Conservation (phyloP, 306 rosid species). For the Lablab purpureus region DNA sequence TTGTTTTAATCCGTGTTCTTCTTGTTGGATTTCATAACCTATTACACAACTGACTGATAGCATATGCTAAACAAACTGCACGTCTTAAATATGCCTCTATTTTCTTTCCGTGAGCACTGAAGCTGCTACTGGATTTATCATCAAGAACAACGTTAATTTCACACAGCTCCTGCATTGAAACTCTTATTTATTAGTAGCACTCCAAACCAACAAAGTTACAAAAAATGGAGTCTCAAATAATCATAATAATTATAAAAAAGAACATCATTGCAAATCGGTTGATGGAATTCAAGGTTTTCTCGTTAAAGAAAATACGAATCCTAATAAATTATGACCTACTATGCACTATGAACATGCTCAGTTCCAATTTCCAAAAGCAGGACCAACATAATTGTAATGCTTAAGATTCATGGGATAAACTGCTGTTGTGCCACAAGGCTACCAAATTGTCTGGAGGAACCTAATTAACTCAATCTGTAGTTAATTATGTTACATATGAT, state of each 20-base stretch:
- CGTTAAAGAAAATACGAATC: neutral
- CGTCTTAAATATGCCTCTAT: neutral
- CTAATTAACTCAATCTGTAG: neutral
- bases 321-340: neutral
- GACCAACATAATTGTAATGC: neutral
- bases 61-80: constrained; percentile 26
- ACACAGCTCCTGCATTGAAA: constrained; percentile 55
- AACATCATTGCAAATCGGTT: neutral
- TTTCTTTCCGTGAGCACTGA: constrained; percentile 22
- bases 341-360: constrained; percentile 11
- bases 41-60: constrained; percentile 10
- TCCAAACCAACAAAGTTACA: neutral
- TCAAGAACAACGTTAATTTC: constrained; percentile 44
- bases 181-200: constrained; percentile 33
- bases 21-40: constrained; percentile 11
- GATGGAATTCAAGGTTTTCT: constrained; percentile 2
- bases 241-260: neutral
- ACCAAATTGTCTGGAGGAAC: neutral
- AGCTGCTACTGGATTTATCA: constrained; percentile 33
- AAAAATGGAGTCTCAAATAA: neutral
- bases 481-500: neutral
- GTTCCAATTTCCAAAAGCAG: constrained; percentile 17
- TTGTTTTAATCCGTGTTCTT: constrained; percentile 31
- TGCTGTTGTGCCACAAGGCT: neutral
- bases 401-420: neutral